Base-by-base conservation (phyloP, 176 grass and related monocot species). In the Dendrocalamus sinicus region DNA sequence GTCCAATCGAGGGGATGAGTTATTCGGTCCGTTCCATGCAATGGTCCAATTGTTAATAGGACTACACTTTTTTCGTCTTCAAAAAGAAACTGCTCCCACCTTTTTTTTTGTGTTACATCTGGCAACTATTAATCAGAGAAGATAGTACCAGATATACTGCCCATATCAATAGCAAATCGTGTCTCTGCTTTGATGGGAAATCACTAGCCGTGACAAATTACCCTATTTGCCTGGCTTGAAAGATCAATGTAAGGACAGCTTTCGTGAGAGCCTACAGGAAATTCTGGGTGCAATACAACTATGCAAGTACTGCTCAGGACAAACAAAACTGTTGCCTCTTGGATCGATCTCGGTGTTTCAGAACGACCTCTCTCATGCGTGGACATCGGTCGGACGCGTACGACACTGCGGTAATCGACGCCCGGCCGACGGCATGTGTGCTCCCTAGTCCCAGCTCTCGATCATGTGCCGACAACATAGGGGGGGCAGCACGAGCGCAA, bases 381-480 rank as follows among this genome's bases (percentile, higher is more conserved):
- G 30, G 57, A 44, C 17, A 72, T 61, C 41, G 67, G 13, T 19
- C 68, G 57, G 84, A 22, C 52, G 16, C 16, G 16, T 19, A 54
- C 52, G 52, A 54, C 28, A 20, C 44, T 37, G 45, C 10, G 44
- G 52, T 55, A 20, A 26, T 35, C 10, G 15, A 65, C 52, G 58
- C 58, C 32, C 11, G 45, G 37, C 75, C 24, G 30, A 73, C 67
- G 69, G 75, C 81, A 24, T 12, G 16, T 3, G 72, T 26, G 40
- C 51, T 75, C 40, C 39, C 12, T 28, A 62, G 16, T 17, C 24
- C 51, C 15, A 71, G 14, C 43, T 62, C 57, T 8, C 1, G 62
- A 26, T 65, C 53, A 84, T 81, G 71, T 54, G 83, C 83, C 78
- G 78, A 86, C 83, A 82, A 12, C 30, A 17, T 19, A 62, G 62